Percentiles rank a stretch among this genome's conserved stretches.
Evolutionary conservation across 805 yeast genomes (phyloP).

Genomic region (Millerozyma acaciae): DNA sequence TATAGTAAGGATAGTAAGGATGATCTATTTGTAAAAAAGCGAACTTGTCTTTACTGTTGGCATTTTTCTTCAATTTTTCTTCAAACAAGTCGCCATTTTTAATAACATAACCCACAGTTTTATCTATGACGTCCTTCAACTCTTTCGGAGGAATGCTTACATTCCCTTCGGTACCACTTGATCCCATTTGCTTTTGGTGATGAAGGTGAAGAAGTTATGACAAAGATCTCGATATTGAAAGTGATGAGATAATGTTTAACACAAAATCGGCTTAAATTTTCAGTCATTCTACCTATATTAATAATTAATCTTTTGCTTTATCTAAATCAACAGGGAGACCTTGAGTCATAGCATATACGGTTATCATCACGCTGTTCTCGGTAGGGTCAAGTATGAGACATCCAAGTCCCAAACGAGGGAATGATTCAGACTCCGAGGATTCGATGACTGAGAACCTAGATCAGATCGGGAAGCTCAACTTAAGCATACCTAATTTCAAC

Average conservation of each 20-base stretch:
- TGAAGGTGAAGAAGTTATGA: too few species aligned
- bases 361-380: too few species aligned
- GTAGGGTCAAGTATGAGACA: too few species aligned
- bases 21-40: constrained; percentile 56
- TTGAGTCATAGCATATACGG: too few species aligned
- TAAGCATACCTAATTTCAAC: constrained; percentile 25
- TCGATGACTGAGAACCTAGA: constrained; percentile 47
- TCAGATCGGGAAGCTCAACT: constrained; percentile 45
- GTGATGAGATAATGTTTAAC: too few species aligned
- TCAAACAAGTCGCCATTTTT: constrained; percentile 70
- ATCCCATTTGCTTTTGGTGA: background rate
- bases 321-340: too few species aligned
- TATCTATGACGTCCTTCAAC: constrained; percentile 52
- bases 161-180: constrained; percentile 9
- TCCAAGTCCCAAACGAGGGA: too few species aligned
- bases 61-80: constrained; percentile 47
- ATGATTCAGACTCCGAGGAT: constrained; percentile 27
- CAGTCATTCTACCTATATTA: too few species aligned
- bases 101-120: constrained; percentile 66
- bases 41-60: constrained; percentile 47
- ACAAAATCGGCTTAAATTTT: too few species aligned
- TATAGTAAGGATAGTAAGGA: constrained; percentile 57
- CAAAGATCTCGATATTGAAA: too few species aligned
- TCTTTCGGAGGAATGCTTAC: constrained; percentile 50
- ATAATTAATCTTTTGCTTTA: too few species aligned